Base-by-base conservation (phyloP, 2,329 filamentous ascomycete species). In the Thelonectria blattea region DNA sequence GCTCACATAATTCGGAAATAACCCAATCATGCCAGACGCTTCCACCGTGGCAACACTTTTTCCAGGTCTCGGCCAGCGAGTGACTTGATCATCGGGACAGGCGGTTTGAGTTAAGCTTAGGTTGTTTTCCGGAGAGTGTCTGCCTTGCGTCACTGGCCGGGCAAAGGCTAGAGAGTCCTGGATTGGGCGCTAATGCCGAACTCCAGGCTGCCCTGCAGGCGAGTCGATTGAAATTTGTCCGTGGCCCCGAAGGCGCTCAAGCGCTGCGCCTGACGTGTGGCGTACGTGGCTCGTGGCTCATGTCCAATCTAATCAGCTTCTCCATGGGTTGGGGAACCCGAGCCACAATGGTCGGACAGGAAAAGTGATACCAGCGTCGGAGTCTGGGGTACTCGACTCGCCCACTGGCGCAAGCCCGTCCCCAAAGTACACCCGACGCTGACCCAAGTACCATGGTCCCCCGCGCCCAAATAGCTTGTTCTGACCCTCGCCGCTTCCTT, bases 261-360 rank as follows among this genome's bases (percentile, higher is more conserved):
- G n/a, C n/a, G 55, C 18, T 47, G 54, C 57, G 54, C 60, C 69
- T 70, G 66, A 70, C 66, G 66, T 69, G 68, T 70, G 68, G 68
- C 68, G 66, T 67, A 69, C 65, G 68, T 69, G 66, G 68, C 68
- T 67, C 63, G 62, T 58, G 57, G 55, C 34, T 37, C 8, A 30
- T 30, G 27, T 30, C 27, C 27, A 37, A 37, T 37, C 34, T 37
- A 37, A 37, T 37, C 34, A 24, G 34, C 34, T 5, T 37, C 12
- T n/a, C 32, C 32, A 20, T 46, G 52, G 55, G 34, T 49, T 42
- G 55, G 53, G 56, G 58, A 60, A 52, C 30, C 37, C 24, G 51
- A 39, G 24, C 34, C 15, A 9, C 22, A 24, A 24, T 24, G 22
- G 22, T 24, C 22, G 22, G 3, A 24, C 27, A 9, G 27, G 8